These are phyloP conservation scores for Colletotrichum lindemuthianum DNA, from an alignment of 2,329 filamentous ascomycete species.

Conservation along the genomic window DNA sequence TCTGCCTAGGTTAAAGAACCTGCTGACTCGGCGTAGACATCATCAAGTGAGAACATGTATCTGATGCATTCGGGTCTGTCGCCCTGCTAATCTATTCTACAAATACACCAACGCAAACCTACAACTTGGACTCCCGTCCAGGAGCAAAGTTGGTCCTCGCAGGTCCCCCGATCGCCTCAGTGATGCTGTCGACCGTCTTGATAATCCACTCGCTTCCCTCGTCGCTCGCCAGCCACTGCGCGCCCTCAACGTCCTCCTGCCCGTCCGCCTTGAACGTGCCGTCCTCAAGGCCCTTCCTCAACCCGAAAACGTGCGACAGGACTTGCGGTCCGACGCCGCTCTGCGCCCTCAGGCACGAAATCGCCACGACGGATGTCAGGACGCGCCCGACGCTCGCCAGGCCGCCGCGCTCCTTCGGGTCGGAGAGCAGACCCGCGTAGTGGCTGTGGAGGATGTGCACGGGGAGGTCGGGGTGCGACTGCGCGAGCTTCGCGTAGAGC, in stretches of 20 bases:
- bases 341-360: conserved; percentile 80
- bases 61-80: neutral
- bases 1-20: neutral
- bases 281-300: conserved; percentile 80
- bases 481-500: conserved; percentile 74
- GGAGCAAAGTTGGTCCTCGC: conserved; percentile 29
- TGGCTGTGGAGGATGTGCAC: conserved; percentile 81
- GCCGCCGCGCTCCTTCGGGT: conserved; percentile 64
- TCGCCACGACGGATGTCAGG: conserved; percentile 77
- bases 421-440: conserved; percentile 78
- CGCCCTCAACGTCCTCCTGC: conserved; percentile 44
- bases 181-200: conserved; percentile 55
- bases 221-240: conserved; percentile 56
- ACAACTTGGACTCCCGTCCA: conserved; percentile 30
- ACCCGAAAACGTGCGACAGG: conserved; percentile 80
- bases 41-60: neutral
- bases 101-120: neutral
- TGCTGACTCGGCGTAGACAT: neutral
- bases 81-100: conserved; percentile 14
- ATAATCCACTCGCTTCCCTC: conserved; percentile 60
- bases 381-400: conserved; percentile 71
- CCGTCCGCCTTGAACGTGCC: conserved; percentile 58
- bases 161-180: conserved; percentile 54
- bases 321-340: conserved; percentile 87
- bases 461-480: conserved; percentile 83